Conservation (phyloP, 768 basidiomycete species). For the Boletus tylopilopsis region DNA sequence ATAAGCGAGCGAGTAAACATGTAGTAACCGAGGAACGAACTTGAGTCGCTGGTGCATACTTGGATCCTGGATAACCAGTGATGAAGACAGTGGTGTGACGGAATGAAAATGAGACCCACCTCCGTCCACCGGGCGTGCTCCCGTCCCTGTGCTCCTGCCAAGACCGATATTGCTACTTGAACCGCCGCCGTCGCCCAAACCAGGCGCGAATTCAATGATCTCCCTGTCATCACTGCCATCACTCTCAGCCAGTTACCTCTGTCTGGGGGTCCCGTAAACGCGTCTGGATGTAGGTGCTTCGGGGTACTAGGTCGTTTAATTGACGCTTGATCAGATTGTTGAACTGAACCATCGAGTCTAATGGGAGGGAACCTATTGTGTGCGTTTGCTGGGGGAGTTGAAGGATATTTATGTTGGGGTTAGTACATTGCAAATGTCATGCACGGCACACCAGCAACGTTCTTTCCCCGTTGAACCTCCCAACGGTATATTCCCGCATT, state of each 20-base stretch:
- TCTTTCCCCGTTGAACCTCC: too few species aligned
- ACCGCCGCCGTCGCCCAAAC: constrained; percentile 2
- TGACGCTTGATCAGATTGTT: constrained; percentile 8
- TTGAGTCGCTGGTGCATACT: constrained; percentile 82
- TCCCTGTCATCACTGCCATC: constrained; percentile 33
- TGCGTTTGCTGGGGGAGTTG: too few species aligned
- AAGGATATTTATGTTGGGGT: too few species aligned
- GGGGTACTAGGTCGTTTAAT: constrained; percentile 19
- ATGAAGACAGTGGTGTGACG: background rate
- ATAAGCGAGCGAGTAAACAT: constrained; percentile 19
- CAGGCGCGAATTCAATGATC: constrained; percentile 19
- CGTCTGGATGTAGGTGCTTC: constrained; percentile 19
- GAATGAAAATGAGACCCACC: constrained; percentile 21
- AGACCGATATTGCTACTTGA: background rate
- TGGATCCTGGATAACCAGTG: constrained; percentile 50
- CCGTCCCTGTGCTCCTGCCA: background rate
- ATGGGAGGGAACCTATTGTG: too few species aligned
- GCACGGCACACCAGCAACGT: too few species aligned
- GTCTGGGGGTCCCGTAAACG: background rate
- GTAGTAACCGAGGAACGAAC: constrained; percentile 36
- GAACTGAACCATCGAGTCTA: too few species aligned
- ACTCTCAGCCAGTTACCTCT: constrained; percentile 12
- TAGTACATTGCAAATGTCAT: too few species aligned
- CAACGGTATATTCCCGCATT: too few species aligned
- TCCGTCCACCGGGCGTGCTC: constrained; percentile 20